Evolutionary conservation across 495 filamentous ascomycete genomes (phyloP).

Genomic region (Aspergillus avenaceus): DNA sequence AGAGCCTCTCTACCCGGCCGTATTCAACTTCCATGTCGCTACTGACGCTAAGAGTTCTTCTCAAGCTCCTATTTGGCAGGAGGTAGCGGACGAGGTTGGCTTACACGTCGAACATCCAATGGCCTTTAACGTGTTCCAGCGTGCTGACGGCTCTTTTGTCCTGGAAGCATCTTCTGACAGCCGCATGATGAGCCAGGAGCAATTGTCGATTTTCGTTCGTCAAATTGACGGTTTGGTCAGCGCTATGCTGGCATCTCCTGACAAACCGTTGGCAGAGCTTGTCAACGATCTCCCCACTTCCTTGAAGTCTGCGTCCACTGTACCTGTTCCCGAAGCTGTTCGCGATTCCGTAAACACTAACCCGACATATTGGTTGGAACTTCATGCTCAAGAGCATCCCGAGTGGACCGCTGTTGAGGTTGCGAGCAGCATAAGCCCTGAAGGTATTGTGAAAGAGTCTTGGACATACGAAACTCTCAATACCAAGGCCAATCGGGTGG

Average conservation of each 20-base stretch:
- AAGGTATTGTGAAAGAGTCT: conserved; percentile 25
- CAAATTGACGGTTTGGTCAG: conserved; percentile 27
- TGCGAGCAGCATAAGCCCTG: conserved; percentile 23
- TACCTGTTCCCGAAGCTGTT: conserved; percentile 11
- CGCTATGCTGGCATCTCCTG: conserved; percentile 21
- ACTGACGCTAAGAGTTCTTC: neutral
- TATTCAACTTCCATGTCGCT: conserved; percentile 28
- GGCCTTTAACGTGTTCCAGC: conserved; percentile 28
- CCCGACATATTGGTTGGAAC: conserved; percentile 30
- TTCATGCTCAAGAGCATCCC: conserved; percentile 29
- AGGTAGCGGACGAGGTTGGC: conserved; percentile 22
- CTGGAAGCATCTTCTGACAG: conserved; percentile 25
- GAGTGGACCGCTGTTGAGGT: conserved; percentile 41
- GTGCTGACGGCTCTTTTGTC: conserved; percentile 8
- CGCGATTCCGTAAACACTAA: conserved; percentile 14
- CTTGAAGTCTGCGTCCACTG: conserved; percentile 22
- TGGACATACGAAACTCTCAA: conserved; percentile 37
- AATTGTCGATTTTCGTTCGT: conserved; percentile 24
- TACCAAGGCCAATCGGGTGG: conserved; percentile 33
- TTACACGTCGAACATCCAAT: conserved; percentile 33
- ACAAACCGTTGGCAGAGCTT: conserved; percentile 15
- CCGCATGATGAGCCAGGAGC: conserved; percentile 19
- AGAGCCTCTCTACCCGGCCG: conserved; percentile 27
- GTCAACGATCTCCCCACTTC: conserved; percentile 14
- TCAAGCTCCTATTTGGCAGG: conserved; percentile 13